A percentile compares a stretch with the other conserved stretches of the same genome.
These are phyloP conservation scores for Dimargaris cristalligena DNA, from an alignment of 192 early-diverging fungal genomes.

Conservation along the genomic window DNA sequence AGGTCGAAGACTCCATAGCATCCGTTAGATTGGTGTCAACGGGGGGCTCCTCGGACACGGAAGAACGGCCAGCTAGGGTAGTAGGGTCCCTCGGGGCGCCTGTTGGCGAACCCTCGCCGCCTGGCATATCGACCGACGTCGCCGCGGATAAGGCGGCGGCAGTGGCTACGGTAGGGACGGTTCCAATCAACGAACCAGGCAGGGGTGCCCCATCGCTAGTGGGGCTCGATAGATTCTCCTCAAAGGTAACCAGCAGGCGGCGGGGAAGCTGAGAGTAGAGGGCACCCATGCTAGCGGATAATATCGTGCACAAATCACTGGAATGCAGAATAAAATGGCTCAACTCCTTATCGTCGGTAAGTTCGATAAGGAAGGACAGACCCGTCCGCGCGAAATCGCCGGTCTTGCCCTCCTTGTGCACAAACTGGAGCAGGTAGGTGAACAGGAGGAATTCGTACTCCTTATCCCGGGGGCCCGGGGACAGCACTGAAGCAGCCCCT, in stretches of 20 bases:
- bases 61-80: slow-evolving; percentile 6
- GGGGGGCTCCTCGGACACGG: background rate
- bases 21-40: background rate
- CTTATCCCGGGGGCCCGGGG: slow-evolving; percentile 21
- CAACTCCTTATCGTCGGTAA: slow-evolving; percentile 46
- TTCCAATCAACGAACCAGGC: slow-evolving; percentile 24
- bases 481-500: slow-evolving; percentile 12
- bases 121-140: background rate
- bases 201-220: slow-evolving; percentile 15
- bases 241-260: slow-evolving; percentile 37
- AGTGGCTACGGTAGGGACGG: slow-evolving; percentile 26
- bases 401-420: slow-evolving; percentile 73
- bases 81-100: background rate
- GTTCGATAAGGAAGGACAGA: slow-evolving; percentile 67
- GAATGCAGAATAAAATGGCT: slow-evolving; percentile 64
- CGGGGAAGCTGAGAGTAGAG: slow-evolving; percentile 80
- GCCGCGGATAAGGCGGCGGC: slow-evolving; percentile 25
- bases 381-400: slow-evolving; percentile 79
- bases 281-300: slow-evolving; percentile 72
- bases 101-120: background rate
- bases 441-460: slow-evolving; percentile 75
- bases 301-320: slow-evolving; percentile 63
- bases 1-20: slow-evolving; percentile 36
- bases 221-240: background rate
- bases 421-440: slow-evolving; percentile 70